Evolutionary conservation across 2,329 filamentous ascomycete genomes (phyloP).

Genomic region (Trichoderma lentiforme): DNA sequence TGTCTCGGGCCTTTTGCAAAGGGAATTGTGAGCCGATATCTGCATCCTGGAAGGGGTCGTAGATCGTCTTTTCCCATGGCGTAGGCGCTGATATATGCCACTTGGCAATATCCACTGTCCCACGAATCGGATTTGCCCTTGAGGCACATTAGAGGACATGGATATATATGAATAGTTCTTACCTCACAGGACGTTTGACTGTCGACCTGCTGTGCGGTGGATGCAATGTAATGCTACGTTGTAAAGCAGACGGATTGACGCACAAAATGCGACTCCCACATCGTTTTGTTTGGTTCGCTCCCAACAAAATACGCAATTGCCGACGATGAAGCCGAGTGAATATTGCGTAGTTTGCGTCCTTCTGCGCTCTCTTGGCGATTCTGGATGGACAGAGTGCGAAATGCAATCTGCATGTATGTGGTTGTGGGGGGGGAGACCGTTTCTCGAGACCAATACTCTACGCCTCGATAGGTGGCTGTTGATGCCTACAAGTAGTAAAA

Average conservation of each 20-base stretch:
- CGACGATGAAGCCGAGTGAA: neutral
- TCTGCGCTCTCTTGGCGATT: neutral
- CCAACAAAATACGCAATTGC: neutral
- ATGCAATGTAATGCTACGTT: conserved; percentile 1
- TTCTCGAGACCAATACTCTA: neutral
- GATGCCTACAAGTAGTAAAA: neutral
- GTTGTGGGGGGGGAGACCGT: neutral
- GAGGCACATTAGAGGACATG: neutral
- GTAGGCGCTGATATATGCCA: neutral
- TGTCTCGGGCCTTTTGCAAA: conserved; percentile 10
- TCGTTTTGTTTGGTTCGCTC: neutral
- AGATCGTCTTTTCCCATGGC: neutral
- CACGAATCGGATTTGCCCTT: neutral
- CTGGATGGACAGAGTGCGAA: neutral
- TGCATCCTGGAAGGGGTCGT: neutral
- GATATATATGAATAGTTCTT: neutral
- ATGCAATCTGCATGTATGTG: neutral
- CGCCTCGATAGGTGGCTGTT: neutral
- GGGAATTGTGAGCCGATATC: neutral
- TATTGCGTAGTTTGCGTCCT: neutral
- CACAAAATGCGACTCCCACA: neutral
- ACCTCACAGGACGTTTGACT: neutral
- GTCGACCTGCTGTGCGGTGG: neutral
- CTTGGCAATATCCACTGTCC: neutral
- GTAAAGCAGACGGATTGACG: neutral